Percentiles rank a stretch among this genome's conserved stretches.
phyloP scores from a whole-genome alignment of 2,329 filamentous ascomycete species.

The Fusarium pseudograminearum region DNA sequence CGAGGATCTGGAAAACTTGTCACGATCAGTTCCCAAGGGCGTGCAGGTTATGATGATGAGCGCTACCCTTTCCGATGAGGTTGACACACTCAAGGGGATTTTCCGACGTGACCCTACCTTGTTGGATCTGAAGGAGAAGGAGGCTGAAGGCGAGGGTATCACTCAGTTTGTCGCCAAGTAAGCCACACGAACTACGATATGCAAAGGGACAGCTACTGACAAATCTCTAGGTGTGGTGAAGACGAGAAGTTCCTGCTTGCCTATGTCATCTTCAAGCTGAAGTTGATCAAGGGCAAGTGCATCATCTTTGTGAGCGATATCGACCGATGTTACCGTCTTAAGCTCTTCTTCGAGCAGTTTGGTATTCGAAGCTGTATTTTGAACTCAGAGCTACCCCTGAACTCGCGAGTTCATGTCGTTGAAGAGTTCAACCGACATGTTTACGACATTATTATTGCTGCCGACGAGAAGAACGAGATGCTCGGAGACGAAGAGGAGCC shows the following conservation, averaged over 20 bases:
- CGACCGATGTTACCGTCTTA: conserved; percentile 88
- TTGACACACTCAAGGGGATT: conserved; percentile 84
- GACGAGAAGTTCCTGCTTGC: conserved; percentile 95
- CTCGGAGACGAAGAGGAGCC: conserved; percentile 73
- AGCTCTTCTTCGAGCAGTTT: conserved; percentile 97
- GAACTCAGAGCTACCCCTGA: conserved; percentile 94
- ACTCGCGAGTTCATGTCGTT: conserved; percentile 92
- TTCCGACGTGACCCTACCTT: conserved; percentile 86
- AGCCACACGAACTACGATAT: conserved; percentile 35
- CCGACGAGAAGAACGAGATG: conserved; percentile 90
- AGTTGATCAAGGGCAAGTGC: conserved; percentile 92
- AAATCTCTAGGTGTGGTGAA: conserved; percentile 76
- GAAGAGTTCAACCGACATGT: conserved; percentile 97
- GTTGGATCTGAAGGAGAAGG: conserved; percentile 84
- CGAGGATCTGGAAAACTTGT: conserved; percentile 85
- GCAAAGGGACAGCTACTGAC: conserved; percentile 23
- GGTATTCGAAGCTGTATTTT: conserved; percentile 92
- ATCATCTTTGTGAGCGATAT: conserved; percentile 81
- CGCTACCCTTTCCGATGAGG: conserved; percentile 88
- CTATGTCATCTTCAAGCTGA: conserved; percentile 95
- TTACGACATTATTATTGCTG: conserved; percentile 98
- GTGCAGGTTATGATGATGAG: conserved; percentile 95
- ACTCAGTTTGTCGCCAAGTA: conserved; percentile 89
- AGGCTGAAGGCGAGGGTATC: conserved; percentile 80
- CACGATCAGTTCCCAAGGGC: conserved; percentile 82